phyloP scores from a whole-genome alignment of 495 filamentous ascomycete genomes.

The Achaetomiella virescens region DNA sequence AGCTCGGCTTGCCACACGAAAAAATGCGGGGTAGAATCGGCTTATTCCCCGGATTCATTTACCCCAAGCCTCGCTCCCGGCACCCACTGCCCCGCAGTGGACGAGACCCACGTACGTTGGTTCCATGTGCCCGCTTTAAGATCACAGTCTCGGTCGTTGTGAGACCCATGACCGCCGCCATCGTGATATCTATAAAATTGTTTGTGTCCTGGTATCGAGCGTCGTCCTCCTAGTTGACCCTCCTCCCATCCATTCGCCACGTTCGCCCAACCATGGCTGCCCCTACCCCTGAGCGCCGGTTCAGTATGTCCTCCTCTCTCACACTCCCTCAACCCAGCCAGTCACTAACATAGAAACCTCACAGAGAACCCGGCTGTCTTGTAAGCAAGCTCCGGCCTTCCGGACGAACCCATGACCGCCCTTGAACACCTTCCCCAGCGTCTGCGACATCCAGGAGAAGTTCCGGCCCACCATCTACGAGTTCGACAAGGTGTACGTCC shows the following conservation, averaged over 20 bases:
- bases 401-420: neutral
- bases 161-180: neutral
- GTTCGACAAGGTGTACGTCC: constrained; percentile 66
- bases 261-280: constrained; percentile 22
- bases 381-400: constrained; percentile 39
- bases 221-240: neutral
- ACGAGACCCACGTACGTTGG: neutral
- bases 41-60: constrained; percentile 9
- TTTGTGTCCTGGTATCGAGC: neutral
- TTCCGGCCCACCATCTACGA: constrained; percentile 78
- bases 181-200: neutral
- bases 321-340: neutral
- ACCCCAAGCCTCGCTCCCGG: constrained; percentile 8
- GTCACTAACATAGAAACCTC: constrained; percentile 10
- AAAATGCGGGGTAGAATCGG: constrained; percentile 15
- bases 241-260: neutral
- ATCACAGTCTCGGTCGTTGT: neutral
- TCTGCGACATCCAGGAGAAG: constrained; percentile 95
- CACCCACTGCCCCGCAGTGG: constrained; percentile 9
- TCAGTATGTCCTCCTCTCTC: constrained; percentile 30
- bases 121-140: constrained; percentile 8
- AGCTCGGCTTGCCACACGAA: constrained; percentile 9
- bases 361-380: constrained; percentile 65
- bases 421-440: constrained; percentile 42
- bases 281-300: constrained; percentile 29